Percentiles rank a stretch among this genome's conserved stretches.
phyloP scores from a whole-genome alignment of 139 green algal genomes.

The Yamagishiella unicocca region DNA sequence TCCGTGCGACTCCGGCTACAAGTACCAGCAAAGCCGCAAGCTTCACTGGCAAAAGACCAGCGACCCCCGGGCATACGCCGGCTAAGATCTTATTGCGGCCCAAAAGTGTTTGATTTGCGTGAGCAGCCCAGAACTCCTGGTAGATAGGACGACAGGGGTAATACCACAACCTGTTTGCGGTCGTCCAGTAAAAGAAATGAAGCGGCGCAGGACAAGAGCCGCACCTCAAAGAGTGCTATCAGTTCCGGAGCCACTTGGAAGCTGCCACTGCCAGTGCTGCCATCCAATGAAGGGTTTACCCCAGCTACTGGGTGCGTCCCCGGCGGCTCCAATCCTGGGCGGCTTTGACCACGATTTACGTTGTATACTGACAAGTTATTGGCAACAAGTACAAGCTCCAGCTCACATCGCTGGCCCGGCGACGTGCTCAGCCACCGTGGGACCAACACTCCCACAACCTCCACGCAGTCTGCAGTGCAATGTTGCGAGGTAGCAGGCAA shows the following conservation, averaged over 20 bases:
- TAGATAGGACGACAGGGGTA: no score
- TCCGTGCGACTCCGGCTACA: slow-evolving; percentile 77
- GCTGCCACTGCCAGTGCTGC: background rate
- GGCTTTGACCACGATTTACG: background rate
- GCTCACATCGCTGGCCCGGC: slow-evolving; percentile 74
- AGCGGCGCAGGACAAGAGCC: background rate
- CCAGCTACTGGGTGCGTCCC: background rate
- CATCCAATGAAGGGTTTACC: background rate
- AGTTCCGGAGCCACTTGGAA: slow-evolving; percentile 12
- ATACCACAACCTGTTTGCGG: no score
- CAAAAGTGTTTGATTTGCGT: slow-evolving; percentile 65
- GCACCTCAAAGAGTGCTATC: slow-evolving; percentile 34
- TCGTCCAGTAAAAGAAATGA: no score
- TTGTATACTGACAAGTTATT: slow-evolving; percentile 39
- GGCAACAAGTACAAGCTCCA: slow-evolving; percentile 76
- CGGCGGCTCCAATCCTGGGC: background rate
- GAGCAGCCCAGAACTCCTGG: slow-evolving; percentile 58
- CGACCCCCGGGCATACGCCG: slow-evolving; percentile 76
- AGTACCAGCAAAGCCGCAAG: slow-evolving; percentile 85
- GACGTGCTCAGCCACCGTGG: slow-evolving; percentile 65
- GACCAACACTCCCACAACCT: slow-evolving; percentile 83
- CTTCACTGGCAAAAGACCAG: slow-evolving; percentile 83
- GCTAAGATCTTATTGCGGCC: slow-evolving; percentile 83
- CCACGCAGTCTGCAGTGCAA: slow-evolving; percentile 81
- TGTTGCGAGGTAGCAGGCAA: no score